Conservation (phyloP, 208 protist genomes). For the Leishmania lainsoni region DNA sequence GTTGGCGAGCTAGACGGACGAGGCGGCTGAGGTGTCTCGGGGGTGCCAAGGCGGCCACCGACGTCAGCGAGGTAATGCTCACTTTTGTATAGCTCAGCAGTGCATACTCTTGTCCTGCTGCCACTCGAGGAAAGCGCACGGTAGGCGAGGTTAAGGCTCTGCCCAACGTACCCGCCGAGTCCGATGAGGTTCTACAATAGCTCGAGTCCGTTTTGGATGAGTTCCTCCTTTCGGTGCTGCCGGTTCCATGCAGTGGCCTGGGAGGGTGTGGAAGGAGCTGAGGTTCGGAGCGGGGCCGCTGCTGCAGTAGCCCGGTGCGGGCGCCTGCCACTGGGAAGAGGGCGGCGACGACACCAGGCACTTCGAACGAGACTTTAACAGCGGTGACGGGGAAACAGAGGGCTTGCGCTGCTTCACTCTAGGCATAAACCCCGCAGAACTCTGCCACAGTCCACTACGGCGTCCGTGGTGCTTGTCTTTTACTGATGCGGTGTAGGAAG, state of each 20-base stretch:
- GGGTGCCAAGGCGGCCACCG: not conserved
- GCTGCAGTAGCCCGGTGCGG: not conserved
- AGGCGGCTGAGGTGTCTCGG: not conserved
- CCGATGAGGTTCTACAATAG: conserved; percentile 38
- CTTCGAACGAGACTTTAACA: not conserved
- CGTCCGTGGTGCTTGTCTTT: not conserved
- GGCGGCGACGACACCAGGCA: not conserved
- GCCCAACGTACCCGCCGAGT: conserved; percentile 23
- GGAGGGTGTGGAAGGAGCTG: not conserved
- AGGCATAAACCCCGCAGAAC: not conserved
- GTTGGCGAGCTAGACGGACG: not conserved
- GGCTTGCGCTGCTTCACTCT: not conserved
- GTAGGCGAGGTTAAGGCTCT: conserved; percentile 20
- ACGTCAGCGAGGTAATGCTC: not conserved
- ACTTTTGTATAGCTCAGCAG: not conserved
- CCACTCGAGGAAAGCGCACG: conserved; percentile 7
- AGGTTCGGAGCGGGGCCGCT: not conserved
- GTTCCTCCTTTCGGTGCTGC: conserved; percentile 25
- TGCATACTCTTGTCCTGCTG: not conserved
- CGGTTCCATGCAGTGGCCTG: not conserved
- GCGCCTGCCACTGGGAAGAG: not conserved
- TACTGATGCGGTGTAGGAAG: not conserved
- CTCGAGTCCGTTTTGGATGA: conserved; percentile 22
- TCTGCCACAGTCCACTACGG: not conserved
- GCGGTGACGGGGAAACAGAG: not conserved